These are phyloP conservation scores for Candida vartiovaarae DNA, from an alignment of 805 yeast genomes.

Conservation along the genomic window DNA sequence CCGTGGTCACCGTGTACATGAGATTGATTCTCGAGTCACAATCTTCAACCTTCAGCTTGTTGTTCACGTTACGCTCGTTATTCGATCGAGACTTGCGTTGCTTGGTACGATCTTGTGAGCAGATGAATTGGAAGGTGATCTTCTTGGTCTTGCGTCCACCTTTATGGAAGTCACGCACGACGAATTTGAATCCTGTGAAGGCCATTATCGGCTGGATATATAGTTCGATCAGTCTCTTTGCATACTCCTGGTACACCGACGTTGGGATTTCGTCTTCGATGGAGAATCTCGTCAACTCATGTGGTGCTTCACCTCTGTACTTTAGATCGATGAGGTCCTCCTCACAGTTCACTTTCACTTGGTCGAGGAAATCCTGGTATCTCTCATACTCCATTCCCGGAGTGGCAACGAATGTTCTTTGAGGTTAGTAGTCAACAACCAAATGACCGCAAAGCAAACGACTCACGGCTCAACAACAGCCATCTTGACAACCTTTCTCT, in stretches of 20 bases:
- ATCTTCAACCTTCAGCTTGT: slow-evolving; percentile 34
- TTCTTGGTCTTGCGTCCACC: slow-evolving; percentile 35
- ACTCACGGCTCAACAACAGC: slow-evolving; percentile 2
- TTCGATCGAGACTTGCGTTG: slow-evolving; percentile 37
- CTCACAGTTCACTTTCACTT: slow-evolving; percentile 28
- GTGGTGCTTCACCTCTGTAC: slow-evolving; percentile 26
- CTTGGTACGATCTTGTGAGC: slow-evolving; percentile 37
- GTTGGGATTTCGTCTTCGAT: slow-evolving; percentile 24
- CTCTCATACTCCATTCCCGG: slow-evolving; percentile 27
- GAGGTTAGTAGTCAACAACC: slow-evolving; percentile 1
- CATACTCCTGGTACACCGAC: slow-evolving; percentile 27
- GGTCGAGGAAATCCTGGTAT: slow-evolving; percentile 21
- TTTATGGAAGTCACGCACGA: slow-evolving; percentile 39
- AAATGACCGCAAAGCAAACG: not conserved
- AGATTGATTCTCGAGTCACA: slow-evolving; percentile 35
- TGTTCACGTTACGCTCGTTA: slow-evolving; percentile 30
- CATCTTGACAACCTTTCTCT: slow-evolving; percentile 28
- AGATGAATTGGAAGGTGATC: slow-evolving; percentile 37
- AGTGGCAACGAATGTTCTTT: slow-evolving; percentile 13
- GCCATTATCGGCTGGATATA: slow-evolving; percentile 35
- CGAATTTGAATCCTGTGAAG: slow-evolving; percentile 35
- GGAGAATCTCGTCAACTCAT: slow-evolving; percentile 28
- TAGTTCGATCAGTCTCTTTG: slow-evolving; percentile 28
- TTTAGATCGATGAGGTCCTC: slow-evolving; percentile 31
- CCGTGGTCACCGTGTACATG: slow-evolving; percentile 32